phyloP scores from a whole-genome alignment of 257 asterid species.

The Solanum piurae region DNA sequence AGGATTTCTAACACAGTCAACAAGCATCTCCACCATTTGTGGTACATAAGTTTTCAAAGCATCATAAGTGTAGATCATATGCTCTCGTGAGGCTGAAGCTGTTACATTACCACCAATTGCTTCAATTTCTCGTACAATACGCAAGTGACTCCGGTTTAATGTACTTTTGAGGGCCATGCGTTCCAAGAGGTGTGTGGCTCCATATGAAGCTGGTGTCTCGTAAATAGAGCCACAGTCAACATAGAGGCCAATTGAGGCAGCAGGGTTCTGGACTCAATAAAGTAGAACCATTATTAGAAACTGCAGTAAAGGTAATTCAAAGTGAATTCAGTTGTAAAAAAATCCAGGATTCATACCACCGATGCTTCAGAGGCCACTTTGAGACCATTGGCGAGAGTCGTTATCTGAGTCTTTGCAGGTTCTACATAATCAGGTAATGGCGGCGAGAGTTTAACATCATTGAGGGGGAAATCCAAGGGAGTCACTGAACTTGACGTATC shows the following conservation, averaged over 20 bases:
- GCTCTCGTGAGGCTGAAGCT: constrained; percentile 78
- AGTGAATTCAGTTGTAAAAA: neutral
- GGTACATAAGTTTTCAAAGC: constrained; percentile 69
- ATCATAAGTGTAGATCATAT: constrained; percentile 69
- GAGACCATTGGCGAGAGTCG: constrained; percentile 71
- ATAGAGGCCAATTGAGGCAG: constrained; percentile 73
- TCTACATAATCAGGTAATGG: constrained; percentile 72
- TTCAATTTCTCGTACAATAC: constrained; percentile 81
- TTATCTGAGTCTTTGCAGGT: constrained; percentile 58
- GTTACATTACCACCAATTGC: constrained; percentile 85
- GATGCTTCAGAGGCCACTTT: constrained; percentile 75
- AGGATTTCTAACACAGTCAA: constrained; percentile 78
- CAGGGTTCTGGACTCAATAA: constrained; percentile 49
- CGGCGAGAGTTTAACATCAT: constrained; percentile 53
- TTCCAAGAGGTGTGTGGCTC: constrained; percentile 81
- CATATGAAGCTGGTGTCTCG: constrained; percentile 66
- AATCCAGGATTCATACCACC: constrained; percentile 30
- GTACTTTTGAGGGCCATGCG: constrained; percentile 96
- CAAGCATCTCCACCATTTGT: constrained; percentile 85
- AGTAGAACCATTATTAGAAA: neutral
- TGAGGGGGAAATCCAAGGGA: constrained; percentile 67
- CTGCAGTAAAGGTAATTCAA: neutral
- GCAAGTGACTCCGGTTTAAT: constrained; percentile 69
- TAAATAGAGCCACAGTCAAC: constrained; percentile 86
- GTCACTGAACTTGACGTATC: constrained; percentile 48